These are phyloP conservation scores for Colletotrichum karsti DNA, from an alignment of 2,329 filamentous ascomycete genomes.

Conservation along the genomic window DNA sequence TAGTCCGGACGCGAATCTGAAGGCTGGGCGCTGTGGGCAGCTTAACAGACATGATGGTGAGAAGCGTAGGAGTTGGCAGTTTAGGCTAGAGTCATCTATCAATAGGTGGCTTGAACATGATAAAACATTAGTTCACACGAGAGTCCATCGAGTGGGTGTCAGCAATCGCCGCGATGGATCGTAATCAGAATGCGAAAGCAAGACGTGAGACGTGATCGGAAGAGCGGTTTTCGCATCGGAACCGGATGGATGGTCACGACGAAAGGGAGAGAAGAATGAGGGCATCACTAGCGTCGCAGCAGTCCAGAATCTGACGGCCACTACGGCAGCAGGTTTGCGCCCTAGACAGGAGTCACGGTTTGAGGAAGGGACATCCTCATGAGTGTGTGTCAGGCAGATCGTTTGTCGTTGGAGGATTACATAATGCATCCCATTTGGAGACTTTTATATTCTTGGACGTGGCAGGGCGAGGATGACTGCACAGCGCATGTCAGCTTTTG, in stretches of 20 bases:
- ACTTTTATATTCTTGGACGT: neutral
- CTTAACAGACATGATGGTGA: constrained; percentile 6
- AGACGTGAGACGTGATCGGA: neutral
- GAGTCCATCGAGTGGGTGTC: neutral
- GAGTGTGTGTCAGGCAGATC: too few relatives aligned
- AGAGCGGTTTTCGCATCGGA: neutral
- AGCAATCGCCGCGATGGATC: neutral
- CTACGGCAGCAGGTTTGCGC: neutral
- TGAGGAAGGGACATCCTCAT: neutral
- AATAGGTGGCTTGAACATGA: constrained; percentile 27
- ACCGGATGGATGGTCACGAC: constrained; percentile 2
- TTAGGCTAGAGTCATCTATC: constrained; percentile 23
- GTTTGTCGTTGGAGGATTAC: neutral
- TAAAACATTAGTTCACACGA: constrained; percentile 17
- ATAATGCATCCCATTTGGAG: neutral
- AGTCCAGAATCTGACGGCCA: neutral
- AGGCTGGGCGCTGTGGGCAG: constrained; percentile 4
- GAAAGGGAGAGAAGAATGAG: constrained; percentile 15
- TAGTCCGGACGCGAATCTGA: constrained; percentile 20
- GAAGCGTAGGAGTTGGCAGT: constrained; percentile 14
- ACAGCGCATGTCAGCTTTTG: neutral
- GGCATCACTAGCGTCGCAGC: constrained; percentile 11
- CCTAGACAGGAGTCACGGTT: neutral
- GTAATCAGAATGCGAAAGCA: neutral
- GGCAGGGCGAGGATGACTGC: neutral